Conservation (phyloP, 169 alveolate species). For the Plasmodium falciparum region DNA sequence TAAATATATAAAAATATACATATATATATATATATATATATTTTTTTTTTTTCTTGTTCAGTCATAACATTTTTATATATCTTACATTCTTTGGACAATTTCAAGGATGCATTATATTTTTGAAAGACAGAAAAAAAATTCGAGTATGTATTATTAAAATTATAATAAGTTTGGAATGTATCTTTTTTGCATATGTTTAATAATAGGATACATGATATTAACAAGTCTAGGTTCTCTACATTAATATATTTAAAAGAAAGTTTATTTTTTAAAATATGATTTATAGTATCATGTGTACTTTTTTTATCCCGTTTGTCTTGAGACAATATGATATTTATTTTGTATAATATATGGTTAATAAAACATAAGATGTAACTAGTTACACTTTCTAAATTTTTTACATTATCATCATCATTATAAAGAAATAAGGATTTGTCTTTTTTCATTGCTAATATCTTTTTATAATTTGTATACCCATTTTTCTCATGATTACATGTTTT, state of each 20-base stretch:
- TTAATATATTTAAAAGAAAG: constrained; percentile 30
- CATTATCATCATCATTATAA: constrained; percentile 33
- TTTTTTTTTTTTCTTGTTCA: too few relatives aligned
- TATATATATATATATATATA: neutral
- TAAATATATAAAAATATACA: neutral
- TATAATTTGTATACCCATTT: neutral
- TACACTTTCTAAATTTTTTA: constrained; percentile 24
- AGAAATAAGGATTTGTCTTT: constrained; percentile 5
- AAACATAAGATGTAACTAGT: constrained; percentile 3
- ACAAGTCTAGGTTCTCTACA: constrained; percentile 21
- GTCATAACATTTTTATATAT: too few relatives aligned
- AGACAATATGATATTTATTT: constrained; percentile 9
- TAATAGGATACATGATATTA: constrained; percentile 39
- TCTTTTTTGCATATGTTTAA: constrained; percentile 13
- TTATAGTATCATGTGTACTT: constrained; percentile 12
- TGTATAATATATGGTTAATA: constrained; percentile 17
- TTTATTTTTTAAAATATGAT: constrained; percentile 32
- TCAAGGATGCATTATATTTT: constrained; percentile 31
- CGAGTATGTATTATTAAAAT: constrained; percentile 5
- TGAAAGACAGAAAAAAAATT: constrained; percentile 7
- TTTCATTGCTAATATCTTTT: neutral
- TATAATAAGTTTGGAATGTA: constrained; percentile 17
- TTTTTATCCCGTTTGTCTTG: neutral
- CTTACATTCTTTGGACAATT: constrained; percentile 45
- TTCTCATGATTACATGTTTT: neutral